Conservation (phyloP, 169 alveolate species). For the Plasmodium ovale region DNA sequence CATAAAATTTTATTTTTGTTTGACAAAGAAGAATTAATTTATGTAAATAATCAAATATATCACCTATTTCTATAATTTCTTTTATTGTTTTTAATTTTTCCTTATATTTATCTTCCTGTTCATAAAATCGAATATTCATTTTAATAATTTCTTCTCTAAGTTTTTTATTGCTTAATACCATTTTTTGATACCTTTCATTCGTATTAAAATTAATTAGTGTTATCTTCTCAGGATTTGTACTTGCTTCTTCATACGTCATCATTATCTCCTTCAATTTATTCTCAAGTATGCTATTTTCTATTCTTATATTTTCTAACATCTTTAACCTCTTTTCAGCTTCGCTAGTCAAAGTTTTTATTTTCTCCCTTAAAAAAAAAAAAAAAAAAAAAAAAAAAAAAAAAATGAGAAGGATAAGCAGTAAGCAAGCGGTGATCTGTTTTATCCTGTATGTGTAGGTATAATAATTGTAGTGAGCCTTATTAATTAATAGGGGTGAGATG, state of each 20-base stretch:
- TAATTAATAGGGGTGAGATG: no score
- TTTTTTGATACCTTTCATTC: conserved; percentile 53
- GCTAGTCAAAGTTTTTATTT: not conserved
- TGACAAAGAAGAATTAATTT: conserved; percentile 50
- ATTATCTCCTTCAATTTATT: conserved; percentile 47
- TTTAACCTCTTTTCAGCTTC: conserved; percentile 36
- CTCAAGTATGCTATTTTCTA: conserved; percentile 23
- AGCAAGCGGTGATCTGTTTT: no score
- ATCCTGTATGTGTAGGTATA: no score
- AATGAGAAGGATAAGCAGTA: no score
- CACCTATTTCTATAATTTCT: conserved; percentile 73
- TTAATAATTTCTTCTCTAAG: conserved; percentile 33
- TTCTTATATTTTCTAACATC: not conserved
- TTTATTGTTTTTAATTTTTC: conserved; percentile 61
- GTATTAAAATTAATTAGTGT: conserved; percentile 44
- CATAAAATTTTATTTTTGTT: conserved; percentile 60
- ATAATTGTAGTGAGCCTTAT: no score
- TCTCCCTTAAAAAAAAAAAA: not conserved
- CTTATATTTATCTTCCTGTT: conserved; percentile 50
- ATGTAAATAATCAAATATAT: conserved; percentile 63
- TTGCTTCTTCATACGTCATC: conserved; percentile 54
- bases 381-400: not conserved
- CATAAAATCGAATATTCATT: conserved; percentile 50
- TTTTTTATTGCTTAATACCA: conserved; percentile 33
- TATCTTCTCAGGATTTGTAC: conserved; percentile 38